A percentile compares a stretch with the other conserved stretches of the same genome.
These are phyloP conservation scores for Entomortierella lignicola DNA, from an alignment of 192 early-diverging fungal species.

Conservation along the genomic window DNA sequence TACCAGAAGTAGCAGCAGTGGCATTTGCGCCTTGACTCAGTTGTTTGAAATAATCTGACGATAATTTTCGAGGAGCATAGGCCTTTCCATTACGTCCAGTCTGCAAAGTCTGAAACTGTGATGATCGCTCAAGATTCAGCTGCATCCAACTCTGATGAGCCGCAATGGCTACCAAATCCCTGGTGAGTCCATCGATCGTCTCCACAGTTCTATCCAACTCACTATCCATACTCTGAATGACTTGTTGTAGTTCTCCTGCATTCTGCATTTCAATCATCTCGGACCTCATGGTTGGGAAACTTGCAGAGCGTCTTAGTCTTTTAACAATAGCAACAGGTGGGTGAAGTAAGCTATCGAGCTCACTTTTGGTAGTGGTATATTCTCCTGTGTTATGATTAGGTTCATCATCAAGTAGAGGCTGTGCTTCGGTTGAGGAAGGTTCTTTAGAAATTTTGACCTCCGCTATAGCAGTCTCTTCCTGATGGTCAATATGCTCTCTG, in stretches of 20 bases:
- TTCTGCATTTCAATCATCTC: slow-evolving; percentile 15
- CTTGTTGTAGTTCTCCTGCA: slow-evolving; percentile 12
- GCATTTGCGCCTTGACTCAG: not conserved
- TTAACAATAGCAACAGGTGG: not conserved
- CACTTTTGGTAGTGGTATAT: not conserved
- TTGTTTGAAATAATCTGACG: not conserved
- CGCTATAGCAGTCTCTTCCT: not conserved
- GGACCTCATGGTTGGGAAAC: slow-evolving; percentile 11
- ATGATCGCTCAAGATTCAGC: slow-evolving; percentile 14
- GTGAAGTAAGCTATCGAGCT: not conserved
- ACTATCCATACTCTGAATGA: slow-evolving; percentile 24
- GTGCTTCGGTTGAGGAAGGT: not conserved
- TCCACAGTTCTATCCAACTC: slow-evolving; percentile 38
- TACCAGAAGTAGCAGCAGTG: too few relatives aligned
- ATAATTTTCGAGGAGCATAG: not conserved
- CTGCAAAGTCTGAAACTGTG: not conserved
- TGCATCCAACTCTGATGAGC: slow-evolving; percentile 36
- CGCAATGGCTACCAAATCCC: slow-evolving; percentile 27
- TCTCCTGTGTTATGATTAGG: not conserved
- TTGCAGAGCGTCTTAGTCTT: slow-evolving; percentile 5
- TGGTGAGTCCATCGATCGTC: slow-evolving; percentile 34
- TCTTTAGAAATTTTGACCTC: not conserved
- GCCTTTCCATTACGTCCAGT: not conserved
- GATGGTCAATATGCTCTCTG: too few relatives aligned
- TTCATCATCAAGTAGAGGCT: too few relatives aligned